Conservation (phyloP, 2,329 filamentous ascomycete species). For the Ascochyta viciae-villosae region DNA sequence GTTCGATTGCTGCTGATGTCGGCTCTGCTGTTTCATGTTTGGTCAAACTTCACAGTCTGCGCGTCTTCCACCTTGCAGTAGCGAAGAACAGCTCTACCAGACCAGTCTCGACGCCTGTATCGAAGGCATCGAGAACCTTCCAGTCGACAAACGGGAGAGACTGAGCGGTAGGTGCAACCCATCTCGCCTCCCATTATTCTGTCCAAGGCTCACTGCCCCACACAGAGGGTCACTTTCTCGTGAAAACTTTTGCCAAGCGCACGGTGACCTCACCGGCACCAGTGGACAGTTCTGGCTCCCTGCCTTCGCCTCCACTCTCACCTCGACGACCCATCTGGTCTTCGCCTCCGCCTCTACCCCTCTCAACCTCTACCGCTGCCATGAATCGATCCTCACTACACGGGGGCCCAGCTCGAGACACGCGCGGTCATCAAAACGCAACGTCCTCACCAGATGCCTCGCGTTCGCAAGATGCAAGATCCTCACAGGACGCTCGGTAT, state of each 20-base stretch:
- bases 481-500: not conserved
- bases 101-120: slow-evolving; percentile 27
- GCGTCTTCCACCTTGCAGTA: slow-evolving; percentile 9
- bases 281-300: not conserved
- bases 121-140: slow-evolving; percentile 23
- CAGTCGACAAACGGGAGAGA: slow-evolving; percentile 5
- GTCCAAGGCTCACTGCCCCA: slow-evolving; percentile 3
- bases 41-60: not conserved
- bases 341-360: not conserved
- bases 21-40: slow-evolving; percentile 15
- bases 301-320: slow-evolving; percentile 20
- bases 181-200: not conserved
- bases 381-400: slow-evolving; percentile 26
- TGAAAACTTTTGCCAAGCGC: not conserved
- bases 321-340: not conserved
- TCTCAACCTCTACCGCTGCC: not conserved
- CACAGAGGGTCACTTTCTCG: not conserved
- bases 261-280: not conserved
- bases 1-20: not conserved
- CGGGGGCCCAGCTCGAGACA: slow-evolving; percentile 9
- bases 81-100: slow-evolving; percentile 18
- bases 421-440: not conserved
- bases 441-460: not conserved
- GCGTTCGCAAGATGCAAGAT: not conserved
- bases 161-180: slow-evolving; percentile 7